A percentile compares a stretch with the other conserved stretches of the same genome.
Conservation (phyloP, 306 rosid genomes). For the Myrica gale region DNA sequence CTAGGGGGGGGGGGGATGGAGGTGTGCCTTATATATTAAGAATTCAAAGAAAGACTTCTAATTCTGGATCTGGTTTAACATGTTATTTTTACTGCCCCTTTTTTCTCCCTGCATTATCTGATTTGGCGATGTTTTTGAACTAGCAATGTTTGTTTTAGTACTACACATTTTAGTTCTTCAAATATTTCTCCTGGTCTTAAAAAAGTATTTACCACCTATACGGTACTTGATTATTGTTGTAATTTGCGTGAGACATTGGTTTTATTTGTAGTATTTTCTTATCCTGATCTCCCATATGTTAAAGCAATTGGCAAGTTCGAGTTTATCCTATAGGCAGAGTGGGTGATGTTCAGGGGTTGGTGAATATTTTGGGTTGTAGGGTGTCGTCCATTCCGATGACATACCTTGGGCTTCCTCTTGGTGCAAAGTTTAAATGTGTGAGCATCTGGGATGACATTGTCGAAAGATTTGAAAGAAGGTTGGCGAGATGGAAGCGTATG, state of each 20-base stretch:
- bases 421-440: too few species aligned
- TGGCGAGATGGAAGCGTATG: too few species aligned
- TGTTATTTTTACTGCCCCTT: background rate
- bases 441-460: too few species aligned
- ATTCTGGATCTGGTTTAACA: slow-evolving; percentile 1
- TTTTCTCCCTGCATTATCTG: background rate
- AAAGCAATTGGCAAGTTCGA: too few species aligned
- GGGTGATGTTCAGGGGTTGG: too few species aligned
- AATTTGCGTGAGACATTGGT: background rate
- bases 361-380: too few species aligned
- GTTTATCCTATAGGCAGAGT: too few species aligned
- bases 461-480: too few species aligned
- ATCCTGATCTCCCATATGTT: background rate
- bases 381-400: too few species aligned
- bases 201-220: background rate
- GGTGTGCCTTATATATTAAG: background rate
- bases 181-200: background rate
- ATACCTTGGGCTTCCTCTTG: too few species aligned
- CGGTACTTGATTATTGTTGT: background rate
- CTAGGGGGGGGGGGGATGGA: background rate
- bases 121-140: too few species aligned
- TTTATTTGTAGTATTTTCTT: background rate
- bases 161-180: background rate
- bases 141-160: background rate
- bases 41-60: background rate